Conservation (phyloP, 2,329 filamentous ascomycete genomes). For the Colletotrichum siamense region DNA sequence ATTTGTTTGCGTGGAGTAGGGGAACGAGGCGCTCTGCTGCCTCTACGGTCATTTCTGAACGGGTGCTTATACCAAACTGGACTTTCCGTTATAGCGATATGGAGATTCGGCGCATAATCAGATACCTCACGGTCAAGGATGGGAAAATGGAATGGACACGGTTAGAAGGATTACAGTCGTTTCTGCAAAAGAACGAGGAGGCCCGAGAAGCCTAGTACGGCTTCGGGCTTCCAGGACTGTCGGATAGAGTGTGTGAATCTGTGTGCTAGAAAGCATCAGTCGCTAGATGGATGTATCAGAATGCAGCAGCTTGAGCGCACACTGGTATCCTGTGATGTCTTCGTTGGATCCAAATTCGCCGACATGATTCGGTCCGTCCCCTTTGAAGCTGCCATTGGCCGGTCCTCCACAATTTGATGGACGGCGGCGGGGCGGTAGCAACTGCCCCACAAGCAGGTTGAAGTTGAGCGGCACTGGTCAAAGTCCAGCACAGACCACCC, state of each 20-base stretch:
- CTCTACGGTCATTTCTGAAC: slow-evolving; percentile 19
- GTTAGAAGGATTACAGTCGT: slow-evolving; percentile 19
- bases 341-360: neutral
- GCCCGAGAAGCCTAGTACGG: neutral
- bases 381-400: neutral
- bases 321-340: neutral
- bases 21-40: neutral
- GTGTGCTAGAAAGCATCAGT: slow-evolving; percentile 11
- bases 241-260: neutral
- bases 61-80: slow-evolving; percentile 13
- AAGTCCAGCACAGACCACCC: neutral
- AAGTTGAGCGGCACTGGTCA: neutral
- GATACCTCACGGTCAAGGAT: slow-evolving; percentile 4
- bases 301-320: neutral
- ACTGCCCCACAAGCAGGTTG: neutral
- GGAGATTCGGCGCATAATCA: slow-evolving; percentile 18
- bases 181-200: slow-evolving; percentile 10
- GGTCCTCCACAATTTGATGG: neutral
- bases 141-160: neutral
- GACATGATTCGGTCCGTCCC: neutral
- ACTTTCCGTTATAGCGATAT: neutral
- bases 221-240: neutral
- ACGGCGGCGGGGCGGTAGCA: neutral
- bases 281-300: slow-evolving; percentile 5
- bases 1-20: slow-evolving; percentile 16